phyloP scores from a whole-genome alignment of 2,329 filamentous ascomycete species.

The Didymella lethalis region DNA sequence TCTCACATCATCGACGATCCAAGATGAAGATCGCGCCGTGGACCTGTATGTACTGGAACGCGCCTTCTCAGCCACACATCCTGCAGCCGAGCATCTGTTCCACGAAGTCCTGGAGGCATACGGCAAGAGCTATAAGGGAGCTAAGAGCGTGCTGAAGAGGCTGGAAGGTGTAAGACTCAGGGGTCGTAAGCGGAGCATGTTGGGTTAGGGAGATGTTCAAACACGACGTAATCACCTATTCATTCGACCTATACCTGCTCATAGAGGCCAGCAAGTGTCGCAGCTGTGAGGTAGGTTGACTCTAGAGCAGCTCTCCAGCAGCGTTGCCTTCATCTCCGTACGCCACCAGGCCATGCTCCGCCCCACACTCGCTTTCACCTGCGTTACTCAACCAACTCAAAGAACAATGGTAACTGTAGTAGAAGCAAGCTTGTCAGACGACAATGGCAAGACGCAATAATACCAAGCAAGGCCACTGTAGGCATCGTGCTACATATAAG shows the following conservation, averaged over 20 bases:
- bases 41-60: slow-evolving; percentile 95
- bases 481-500: neutral
- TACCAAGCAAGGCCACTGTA: neutral
- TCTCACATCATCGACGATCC: slow-evolving; percentile 78
- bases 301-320: neutral
- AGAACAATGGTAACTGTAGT: slow-evolving; percentile 7
- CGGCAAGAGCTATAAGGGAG: slow-evolving; percentile 75
- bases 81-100: slow-evolving; percentile 80
- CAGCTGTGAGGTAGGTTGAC: no score
- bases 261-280: no score
- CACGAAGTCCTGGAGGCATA: slow-evolving; percentile 78
- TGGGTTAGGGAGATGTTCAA: slow-evolving; percentile 66
- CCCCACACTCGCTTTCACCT: slow-evolving; percentile 2
- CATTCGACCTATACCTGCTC: neutral
- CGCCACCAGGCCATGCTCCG: neutral
- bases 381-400: no score
- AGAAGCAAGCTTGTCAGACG: neutral
- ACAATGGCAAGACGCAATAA: slow-evolving; percentile 16
- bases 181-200: slow-evolving; percentile 95
- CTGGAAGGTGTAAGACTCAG: slow-evolving; percentile 93
- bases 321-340: neutral
- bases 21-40: slow-evolving; percentile 93
- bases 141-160: slow-evolving; percentile 75
- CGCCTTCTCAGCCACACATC: slow-evolving; percentile 94
- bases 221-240: slow-evolving; percentile 7